These are phyloP conservation scores for Tephrocybe rancida DNA, from an alignment of 768 basidiomycete genomes.

Conservation along the genomic window DNA sequence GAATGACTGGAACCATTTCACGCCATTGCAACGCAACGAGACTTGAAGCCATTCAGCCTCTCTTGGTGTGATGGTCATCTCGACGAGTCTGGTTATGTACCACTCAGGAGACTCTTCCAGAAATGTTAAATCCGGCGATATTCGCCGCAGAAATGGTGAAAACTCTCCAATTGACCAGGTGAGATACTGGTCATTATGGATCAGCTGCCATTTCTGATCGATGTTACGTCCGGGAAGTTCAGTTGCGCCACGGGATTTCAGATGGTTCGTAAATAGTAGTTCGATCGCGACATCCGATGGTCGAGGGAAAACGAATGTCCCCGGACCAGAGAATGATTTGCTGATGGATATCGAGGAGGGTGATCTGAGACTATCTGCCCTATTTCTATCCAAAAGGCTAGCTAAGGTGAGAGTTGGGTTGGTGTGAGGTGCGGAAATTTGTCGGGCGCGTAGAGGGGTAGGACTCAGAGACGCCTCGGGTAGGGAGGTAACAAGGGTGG, in stretches of 20 bases:
- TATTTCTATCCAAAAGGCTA: not conserved
- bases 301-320: not conserved
- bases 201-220: conserved; percentile 1
- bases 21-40: not conserved
- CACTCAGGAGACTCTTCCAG: not conserved
- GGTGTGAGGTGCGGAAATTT: not conserved
- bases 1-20: not conserved
- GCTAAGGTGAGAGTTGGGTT: not conserved
- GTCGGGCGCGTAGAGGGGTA: not conserved
- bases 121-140: not conserved
- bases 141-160: not conserved
- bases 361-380: not conserved
- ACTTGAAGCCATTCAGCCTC: not conserved
- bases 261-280: not conserved
- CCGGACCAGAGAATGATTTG: not conserved
- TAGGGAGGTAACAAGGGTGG: not conserved
- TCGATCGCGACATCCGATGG: not conserved
- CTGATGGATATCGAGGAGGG: not conserved
- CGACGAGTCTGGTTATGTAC: not conserved
- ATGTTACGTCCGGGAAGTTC: not conserved
- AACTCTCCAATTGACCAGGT: not conserved
- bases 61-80: not conserved
- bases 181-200: not conserved
- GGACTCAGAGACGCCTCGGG: not conserved
- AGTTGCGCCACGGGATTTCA: not conserved